Evolutionary conservation across 495 filamentous ascomycete genomes (phyloP).

Genomic region (Parmelia sp.): DNA sequence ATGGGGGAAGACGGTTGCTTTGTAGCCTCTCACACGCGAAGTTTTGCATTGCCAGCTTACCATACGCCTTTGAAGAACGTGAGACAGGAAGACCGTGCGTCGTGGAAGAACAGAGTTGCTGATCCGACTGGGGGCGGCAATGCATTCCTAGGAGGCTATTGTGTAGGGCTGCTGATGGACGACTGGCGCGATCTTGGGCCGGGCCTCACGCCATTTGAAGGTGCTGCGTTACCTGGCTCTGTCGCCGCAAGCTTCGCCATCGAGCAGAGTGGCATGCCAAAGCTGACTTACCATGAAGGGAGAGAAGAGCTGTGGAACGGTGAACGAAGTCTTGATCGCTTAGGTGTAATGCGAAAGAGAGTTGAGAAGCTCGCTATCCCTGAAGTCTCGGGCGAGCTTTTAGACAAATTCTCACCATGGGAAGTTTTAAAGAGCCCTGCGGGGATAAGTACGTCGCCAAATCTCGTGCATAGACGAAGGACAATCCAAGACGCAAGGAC

Average conservation of each 20-base stretch:
- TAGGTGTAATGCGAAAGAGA: neutral
- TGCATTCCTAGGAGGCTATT: conserved; percentile 70
- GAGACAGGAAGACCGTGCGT: neutral
- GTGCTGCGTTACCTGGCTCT: conserved; percentile 63
- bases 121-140: conserved; percentile 98
- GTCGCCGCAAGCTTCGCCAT: conserved; percentile 90
- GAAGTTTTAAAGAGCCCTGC: neutral
- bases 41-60: conserved; percentile 30
- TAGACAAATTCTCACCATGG: neutral
- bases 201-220: conserved; percentile 8
- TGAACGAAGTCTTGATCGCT: conserved; percentile 19
- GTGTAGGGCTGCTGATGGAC: conserved; percentile 13
- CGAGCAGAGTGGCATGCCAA: conserved; percentile 84
- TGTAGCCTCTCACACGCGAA: conserved; percentile 34
- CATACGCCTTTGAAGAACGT: neutral
- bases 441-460: neutral
- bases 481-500: neutral
- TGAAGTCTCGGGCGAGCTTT: neutral
- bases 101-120: conserved; percentile 47
- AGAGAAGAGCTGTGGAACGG: conserved; percentile 82
- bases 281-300: conserved; percentile 44
- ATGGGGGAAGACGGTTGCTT: conserved; percentile 57
- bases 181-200: neutral
- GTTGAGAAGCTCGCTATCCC: conserved; percentile 1
- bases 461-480: neutral